Conservation (phyloP, 2,329 filamentous ascomycete genomes). For the Alternaria novae-zelandiae region DNA sequence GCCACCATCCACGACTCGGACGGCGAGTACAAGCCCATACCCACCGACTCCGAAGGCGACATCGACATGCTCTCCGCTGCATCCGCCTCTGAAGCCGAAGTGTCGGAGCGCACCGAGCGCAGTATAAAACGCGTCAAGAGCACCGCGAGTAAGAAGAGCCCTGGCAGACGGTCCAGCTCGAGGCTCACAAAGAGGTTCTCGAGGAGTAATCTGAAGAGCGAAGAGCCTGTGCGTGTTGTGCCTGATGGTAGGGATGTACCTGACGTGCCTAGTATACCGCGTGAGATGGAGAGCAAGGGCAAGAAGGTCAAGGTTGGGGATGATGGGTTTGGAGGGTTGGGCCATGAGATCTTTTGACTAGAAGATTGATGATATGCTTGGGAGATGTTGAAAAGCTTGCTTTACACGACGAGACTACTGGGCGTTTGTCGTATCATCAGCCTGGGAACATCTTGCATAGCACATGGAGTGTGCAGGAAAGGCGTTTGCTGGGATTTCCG, state of each 20-base stretch:
- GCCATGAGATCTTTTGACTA: slow-evolving; percentile 46
- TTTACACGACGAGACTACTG: not conserved
- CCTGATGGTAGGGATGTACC: slow-evolving; percentile 34
- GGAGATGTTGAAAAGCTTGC: not conserved
- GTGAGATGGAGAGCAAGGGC: slow-evolving; percentile 27
- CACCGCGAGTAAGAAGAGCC: slow-evolving; percentile 21
- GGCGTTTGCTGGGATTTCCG: not conserved
- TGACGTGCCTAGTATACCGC: slow-evolving; percentile 24
- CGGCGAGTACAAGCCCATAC: slow-evolving; percentile 35
- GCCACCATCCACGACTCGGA: slow-evolving; percentile 34
- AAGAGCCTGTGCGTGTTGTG: slow-evolving; percentile 29
- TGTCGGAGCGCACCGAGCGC: slow-evolving; percentile 2
- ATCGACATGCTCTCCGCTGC: slow-evolving; percentile 20
- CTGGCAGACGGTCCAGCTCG: slow-evolving; percentile 14
- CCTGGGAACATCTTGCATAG: not conserved
- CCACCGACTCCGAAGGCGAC: slow-evolving; percentile 26
- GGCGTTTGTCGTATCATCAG: not conserved
- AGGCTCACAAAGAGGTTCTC: slow-evolving; percentile 23
- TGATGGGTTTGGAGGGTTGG: slow-evolving; percentile 43
- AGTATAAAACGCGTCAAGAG: slow-evolving; percentile 20
- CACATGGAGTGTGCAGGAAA: not conserved
- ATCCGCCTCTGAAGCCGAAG: slow-evolving; percentile 25
- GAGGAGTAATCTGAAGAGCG: slow-evolving; percentile 19
- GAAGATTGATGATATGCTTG: not conserved
- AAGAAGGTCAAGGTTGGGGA: slow-evolving; percentile 22